phyloP scores from a whole-genome alignment of 2,329 filamentous ascomycete genomes.

The Nemania diffusa region DNA sequence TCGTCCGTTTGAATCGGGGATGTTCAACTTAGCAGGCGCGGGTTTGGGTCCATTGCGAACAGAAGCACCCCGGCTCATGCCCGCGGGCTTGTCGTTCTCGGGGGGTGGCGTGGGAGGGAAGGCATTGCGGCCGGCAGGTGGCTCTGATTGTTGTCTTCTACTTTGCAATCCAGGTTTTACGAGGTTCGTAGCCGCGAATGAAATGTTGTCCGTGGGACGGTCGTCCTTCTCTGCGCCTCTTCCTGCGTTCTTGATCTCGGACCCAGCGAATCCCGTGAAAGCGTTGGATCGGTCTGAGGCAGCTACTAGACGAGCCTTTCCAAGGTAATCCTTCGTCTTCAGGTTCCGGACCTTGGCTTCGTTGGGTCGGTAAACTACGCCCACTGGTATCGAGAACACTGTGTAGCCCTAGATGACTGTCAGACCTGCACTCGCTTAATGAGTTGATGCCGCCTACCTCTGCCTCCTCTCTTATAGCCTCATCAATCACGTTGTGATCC shows the following conservation, averaged over 20 bases:
- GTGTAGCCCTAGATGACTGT: slow-evolving; percentile 81
- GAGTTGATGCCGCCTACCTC: slow-evolving; percentile 68
- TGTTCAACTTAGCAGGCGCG: slow-evolving; percentile 71
- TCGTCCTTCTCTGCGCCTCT: slow-evolving; percentile 75
- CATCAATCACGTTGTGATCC: slow-evolving; percentile 97
- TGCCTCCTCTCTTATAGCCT: slow-evolving; percentile 91
- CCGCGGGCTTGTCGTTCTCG: slow-evolving; percentile 75
- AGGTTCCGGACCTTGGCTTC: slow-evolving; percentile 98
- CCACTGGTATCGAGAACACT: slow-evolving; percentile 97
- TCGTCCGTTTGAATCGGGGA: slow-evolving; percentile 62
- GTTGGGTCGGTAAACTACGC: slow-evolving; percentile 93
- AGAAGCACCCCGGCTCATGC: slow-evolving; percentile 66
- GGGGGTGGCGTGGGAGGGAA: slow-evolving; percentile 99
- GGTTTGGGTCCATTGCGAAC: slow-evolving; percentile 70
- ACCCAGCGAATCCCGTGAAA: slow-evolving; percentile 83
- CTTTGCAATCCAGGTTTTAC: slow-evolving; percentile 87
- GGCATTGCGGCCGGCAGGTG: slow-evolving; percentile 79
- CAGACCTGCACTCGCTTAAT: slow-evolving; percentile 38
- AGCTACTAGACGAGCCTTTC: slow-evolving; percentile 92
- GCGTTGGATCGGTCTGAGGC: slow-evolving; percentile 83
- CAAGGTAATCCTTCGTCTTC: slow-evolving; percentile 97
- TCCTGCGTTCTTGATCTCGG: slow-evolving; percentile 78
- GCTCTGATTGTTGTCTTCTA: slow-evolving; percentile 85
- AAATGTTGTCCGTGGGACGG: slow-evolving; percentile 83
- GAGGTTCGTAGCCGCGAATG: slow-evolving; percentile 91